These are phyloP conservation scores for Papiliotrema fonsecae DNA, from an alignment of 1,284 basidiomycete species.

Conservation along the genomic window DNA sequence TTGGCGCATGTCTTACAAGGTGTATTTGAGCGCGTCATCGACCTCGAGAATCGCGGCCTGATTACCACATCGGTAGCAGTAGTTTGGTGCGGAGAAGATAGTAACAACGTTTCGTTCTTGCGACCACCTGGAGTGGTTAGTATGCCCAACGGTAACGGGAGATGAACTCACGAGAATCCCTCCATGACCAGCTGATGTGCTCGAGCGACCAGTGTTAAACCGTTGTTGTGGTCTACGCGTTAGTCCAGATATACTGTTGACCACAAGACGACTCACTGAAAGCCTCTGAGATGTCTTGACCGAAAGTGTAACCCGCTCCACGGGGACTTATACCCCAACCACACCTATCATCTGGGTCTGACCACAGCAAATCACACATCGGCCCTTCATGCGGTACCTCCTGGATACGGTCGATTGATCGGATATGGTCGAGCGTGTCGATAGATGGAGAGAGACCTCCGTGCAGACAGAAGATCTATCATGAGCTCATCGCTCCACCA, in stretches of 20 bases:
- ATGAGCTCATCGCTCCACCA: not conserved
- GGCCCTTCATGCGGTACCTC: slow-evolving; percentile 99
- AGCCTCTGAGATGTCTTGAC: slow-evolving; percentile 82
- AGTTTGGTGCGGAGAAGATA: slow-evolving; percentile 98
- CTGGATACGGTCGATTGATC: slow-evolving; percentile 96
- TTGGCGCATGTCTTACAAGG: slow-evolving; percentile 51
- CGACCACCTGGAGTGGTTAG: slow-evolving; percentile 72
- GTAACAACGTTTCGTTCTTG: slow-evolving; percentile 99
- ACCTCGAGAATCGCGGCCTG: slow-evolving; percentile 99
- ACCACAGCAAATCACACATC: slow-evolving; percentile 99
- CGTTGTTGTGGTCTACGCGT: slow-evolving; percentile 84
- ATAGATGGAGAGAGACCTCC: slow-evolving; percentile 98
- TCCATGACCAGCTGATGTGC: slow-evolving; percentile 99
- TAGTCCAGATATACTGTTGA: not conserved
- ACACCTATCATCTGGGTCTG: slow-evolving; percentile 97
- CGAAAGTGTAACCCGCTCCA: slow-evolving; percentile 98
- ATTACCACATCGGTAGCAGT: slow-evolving; percentile 99
- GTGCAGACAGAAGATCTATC: slow-evolving; percentile 96
- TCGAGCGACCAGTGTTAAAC: slow-evolving; percentile 88
- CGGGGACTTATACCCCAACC: slow-evolving; percentile 99
- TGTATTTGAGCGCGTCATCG: slow-evolving; percentile 66
- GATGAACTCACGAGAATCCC: slow-evolving; percentile 56
- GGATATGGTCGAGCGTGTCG: slow-evolving; percentile 98
- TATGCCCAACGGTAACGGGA: slow-evolving; percentile 49
- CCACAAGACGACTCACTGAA: slow-evolving; percentile 47